These are phyloP conservation scores for Paramecium sonneborni DNA, from an alignment of 73 alveolate species.

Conservation along the genomic window DNA sequence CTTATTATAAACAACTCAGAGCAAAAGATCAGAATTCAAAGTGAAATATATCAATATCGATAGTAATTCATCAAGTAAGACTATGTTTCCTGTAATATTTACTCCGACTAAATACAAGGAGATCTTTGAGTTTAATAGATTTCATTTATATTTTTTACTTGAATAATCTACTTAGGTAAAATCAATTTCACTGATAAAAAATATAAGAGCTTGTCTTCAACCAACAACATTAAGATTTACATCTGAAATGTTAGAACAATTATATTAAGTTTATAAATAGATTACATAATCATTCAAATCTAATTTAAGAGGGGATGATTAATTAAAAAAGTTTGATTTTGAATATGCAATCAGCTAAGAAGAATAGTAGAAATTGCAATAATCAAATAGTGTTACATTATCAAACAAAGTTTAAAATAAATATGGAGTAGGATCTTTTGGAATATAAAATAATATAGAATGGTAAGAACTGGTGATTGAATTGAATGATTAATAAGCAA, in stretches of 20 bases:
- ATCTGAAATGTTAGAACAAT: slow-evolving; percentile 36
- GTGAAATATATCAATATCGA: slow-evolving; percentile 61
- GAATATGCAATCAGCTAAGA: slow-evolving; percentile 17
- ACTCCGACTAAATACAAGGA: slow-evolving; percentile 55
- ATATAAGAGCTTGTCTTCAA: slow-evolving; percentile 37
- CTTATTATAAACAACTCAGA: slow-evolving; percentile 43
- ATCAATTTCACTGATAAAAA: slow-evolving; percentile 9
- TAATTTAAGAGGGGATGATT: background rate
- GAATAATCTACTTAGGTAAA: slow-evolving; percentile 55
- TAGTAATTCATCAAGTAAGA: slow-evolving; percentile 44
- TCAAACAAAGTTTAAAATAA: background rate
- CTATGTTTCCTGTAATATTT: slow-evolving; percentile 68
- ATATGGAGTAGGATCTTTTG: background rate
- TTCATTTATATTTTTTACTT: slow-evolving; percentile 45
- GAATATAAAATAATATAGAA: background rate
- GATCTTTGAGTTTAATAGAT: slow-evolving; percentile 43
- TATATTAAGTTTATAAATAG: slow-evolving; percentile 46
- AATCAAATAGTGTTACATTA: slow-evolving; percentile 8
- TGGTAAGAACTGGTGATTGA: background rate
- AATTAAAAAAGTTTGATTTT: slow-evolving; percentile 36
- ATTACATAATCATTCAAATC: slow-evolving; percentile 22
- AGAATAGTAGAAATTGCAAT: background rate
- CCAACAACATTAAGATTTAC: slow-evolving; percentile 59
- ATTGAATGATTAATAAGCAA: slow-evolving; percentile 2
- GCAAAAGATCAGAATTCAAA: slow-evolving; percentile 35